These are phyloP conservation scores for Penicillium aurantiogriseum DNA, from an alignment of 2,329 filamentous ascomycete genomes.

Conservation along the genomic window DNA sequence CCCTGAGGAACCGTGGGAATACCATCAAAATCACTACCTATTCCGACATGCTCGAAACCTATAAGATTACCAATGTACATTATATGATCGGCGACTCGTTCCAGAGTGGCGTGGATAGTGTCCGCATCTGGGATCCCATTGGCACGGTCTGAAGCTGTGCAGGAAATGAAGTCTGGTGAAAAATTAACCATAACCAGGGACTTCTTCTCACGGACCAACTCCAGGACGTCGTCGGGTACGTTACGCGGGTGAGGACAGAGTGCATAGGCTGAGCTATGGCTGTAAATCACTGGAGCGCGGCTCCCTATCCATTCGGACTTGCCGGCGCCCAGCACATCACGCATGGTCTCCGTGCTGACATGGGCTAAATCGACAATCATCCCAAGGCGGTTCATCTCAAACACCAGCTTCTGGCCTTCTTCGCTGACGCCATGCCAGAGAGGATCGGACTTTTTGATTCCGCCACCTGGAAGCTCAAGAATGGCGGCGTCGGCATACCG, in stretches of 20 bases:
- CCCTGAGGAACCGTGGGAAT: conserved; percentile 61
- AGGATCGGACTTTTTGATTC: conserved; percentile 38
- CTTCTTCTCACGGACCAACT: conserved; percentile 69
- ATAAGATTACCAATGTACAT: conserved; percentile 77
- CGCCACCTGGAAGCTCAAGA: conserved; percentile 35
- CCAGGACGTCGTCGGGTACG: conserved; percentile 78
- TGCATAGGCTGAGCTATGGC: conserved; percentile 76
- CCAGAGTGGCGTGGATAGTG: conserved; percentile 67
- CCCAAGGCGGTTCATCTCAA: conserved; percentile 91
- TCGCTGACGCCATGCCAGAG: conserved; percentile 65
- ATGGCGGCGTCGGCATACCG: conserved; percentile 82
- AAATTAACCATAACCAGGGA: conserved; percentile 93
- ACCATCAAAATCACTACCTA: conserved; percentile 88
- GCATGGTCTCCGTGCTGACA: conserved; percentile 76
- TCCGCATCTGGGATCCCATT: conserved; percentile 68
- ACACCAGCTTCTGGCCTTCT: conserved; percentile 66
- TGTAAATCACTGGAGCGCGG: conserved; percentile 80
- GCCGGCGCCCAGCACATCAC: conserved; percentile 68
- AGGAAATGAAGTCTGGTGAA: conserved; percentile 76
- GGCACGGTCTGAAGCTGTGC: conserved; percentile 57
- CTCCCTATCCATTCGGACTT: conserved; percentile 66
- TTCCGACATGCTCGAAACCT: conserved; percentile 81
- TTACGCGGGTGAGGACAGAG: conserved; percentile 88
- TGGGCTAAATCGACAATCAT: conserved; percentile 93
- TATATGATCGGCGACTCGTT: conserved; percentile 77